Base-by-base conservation (phyloP, 2,329 filamentous ascomycete genomes). In the Trichoderma semiorbis region DNA sequence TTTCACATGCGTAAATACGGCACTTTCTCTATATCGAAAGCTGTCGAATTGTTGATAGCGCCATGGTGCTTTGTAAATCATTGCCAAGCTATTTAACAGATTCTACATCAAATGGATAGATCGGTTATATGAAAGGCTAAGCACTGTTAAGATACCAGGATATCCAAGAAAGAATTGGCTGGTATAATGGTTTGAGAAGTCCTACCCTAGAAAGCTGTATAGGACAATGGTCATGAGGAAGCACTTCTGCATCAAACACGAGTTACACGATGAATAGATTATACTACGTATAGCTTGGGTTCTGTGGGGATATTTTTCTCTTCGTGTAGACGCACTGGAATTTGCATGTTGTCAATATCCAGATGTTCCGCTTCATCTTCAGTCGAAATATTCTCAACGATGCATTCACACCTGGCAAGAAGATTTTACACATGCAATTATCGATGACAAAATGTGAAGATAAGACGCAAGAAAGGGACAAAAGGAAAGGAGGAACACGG, bases 11-110 rank as follows among this genome's bases (percentile, higher is more conserved):
- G 0, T 1, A 47, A 12, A 47, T 21, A n/a, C 8, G 11, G 21
- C 2, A 47, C 4, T n/a, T 21, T 30, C 28, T 21, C 18, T 5
- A n/a, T 10, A 47, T 21, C 43, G 1, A 50, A 50, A 5, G n/a
- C 18, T 21, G 5, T 5, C 5, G n/a, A 50, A 3, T 6, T 24
- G n/a, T 24, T 12, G 1, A 24, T 24, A 12, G 47, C n/a, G 47
- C n/a, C 5, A 7, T 12, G 11, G 2, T n/a, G 10, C n/a, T 11
- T 0, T 24, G 12, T 2, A 1, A 12, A 24, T 6, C n/a, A n/a
- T 21, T 24, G 1, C 5, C 1, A 24, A 21, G n/a, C 4, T 24
- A 50, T 0, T 21, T 21, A 7, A 6, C n/a, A 2, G 11, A 7
- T 24, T 50, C 47, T 24, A 7, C 2, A 24, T 53, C 0, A 6